phyloP scores from a whole-genome alignment of 257 asterid species.

The Ocimum tenuiflorum region DNA sequence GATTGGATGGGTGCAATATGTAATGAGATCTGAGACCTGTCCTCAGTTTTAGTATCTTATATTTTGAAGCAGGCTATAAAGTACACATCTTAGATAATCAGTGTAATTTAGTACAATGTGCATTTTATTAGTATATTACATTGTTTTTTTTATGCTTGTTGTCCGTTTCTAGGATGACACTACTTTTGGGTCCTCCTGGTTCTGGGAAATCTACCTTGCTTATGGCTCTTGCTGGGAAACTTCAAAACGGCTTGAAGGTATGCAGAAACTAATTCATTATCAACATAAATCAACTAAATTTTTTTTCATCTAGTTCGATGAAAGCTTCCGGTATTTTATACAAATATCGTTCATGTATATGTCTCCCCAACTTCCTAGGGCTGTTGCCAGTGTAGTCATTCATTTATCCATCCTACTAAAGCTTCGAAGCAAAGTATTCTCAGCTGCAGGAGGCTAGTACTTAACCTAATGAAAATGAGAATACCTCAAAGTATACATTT shows the following conservation, averaged over 20 bases:
- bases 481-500: background rate
- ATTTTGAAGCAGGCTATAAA: background rate
- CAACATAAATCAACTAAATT: background rate
- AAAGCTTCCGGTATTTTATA: background rate
- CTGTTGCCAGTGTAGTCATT: background rate
- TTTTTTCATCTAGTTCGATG: background rate
- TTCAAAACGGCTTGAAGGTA: constrained; percentile 58
- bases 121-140: background rate
- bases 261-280: constrained; percentile 14
- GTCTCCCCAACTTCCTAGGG: background rate
- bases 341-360: background rate
- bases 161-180: constrained; percentile 58
- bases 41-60: background rate
- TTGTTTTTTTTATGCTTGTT: background rate
- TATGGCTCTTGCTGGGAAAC: constrained; percentile 78
- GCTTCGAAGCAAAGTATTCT: background rate
- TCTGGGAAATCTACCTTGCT: constrained; percentile 85
- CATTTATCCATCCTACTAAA: background rate
- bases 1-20: background rate
- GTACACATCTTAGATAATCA: background rate
- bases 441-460: background rate
- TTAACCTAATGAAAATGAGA: background rate
- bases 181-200: no score
- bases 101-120: background rate
- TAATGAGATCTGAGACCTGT: background rate